These are phyloP conservation scores for Geranomyces variabilis DNA, from an alignment of 192 early-diverging fungal genomes.

Conservation along the genomic window DNA sequence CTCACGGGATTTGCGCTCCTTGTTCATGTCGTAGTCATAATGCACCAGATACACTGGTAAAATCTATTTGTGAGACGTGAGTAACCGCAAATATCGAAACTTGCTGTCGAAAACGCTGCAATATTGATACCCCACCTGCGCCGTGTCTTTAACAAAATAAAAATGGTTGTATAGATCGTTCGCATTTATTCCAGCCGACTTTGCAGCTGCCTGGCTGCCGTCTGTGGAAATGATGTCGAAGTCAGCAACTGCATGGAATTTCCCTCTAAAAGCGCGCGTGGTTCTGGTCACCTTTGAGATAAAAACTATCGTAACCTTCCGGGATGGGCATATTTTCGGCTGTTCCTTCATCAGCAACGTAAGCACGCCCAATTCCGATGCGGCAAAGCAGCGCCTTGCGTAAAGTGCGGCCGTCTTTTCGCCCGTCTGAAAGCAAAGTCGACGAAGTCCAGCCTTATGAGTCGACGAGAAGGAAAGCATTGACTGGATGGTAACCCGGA, in stretches of 20 bases:
- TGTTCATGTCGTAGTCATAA: slow-evolving; percentile 54
- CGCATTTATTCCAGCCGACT: slow-evolving; percentile 7
- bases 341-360: slow-evolving; percentile 39
- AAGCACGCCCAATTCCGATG: slow-evolving; percentile 53
- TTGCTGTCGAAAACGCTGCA: neutral
- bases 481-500: no score
- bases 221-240: neutral
- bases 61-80: no score
- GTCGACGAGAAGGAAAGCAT: no score
- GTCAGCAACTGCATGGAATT: neutral
- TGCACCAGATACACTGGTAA: slow-evolving; percentile 59
- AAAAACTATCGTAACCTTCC: slow-evolving; percentile 64
- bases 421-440: slow-evolving; percentile 6
- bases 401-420: slow-evolving; percentile 30
- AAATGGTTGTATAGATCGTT: slow-evolving; percentile 46
- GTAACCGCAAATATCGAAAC: no score
- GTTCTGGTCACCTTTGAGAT: slow-evolving; percentile 42
- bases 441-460: neutral
- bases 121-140: slow-evolving; percentile 44
- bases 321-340: slow-evolving; percentile 44
- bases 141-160: slow-evolving; percentile 55
- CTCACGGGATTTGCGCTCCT: slow-evolving; percentile 54
- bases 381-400: slow-evolving; percentile 53
- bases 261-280: no score
- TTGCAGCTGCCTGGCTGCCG: neutral